Base-by-base conservation (phyloP, 2,329 filamentous ascomycete genomes). In the Akanthomyces muscarius region DNA sequence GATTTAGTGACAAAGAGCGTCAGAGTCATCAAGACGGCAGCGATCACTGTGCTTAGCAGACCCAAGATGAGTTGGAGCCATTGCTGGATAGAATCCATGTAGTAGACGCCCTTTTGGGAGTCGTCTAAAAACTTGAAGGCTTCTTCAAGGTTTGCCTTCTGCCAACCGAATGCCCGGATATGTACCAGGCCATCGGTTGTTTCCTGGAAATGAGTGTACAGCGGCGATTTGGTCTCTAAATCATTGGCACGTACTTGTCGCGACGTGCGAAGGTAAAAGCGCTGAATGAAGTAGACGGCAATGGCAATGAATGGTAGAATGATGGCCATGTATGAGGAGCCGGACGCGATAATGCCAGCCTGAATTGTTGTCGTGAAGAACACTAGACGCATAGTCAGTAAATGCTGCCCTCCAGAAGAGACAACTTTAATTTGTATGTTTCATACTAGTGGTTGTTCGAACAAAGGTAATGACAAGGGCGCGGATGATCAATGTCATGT, bases 141-240 rank as follows among this genome's bases (percentile, higher is more conserved):
- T 3, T 68, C 65, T 16, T 78, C 70, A 62, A 81, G 82, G 63
- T 76, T 77, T 25, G 76, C 66, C 42, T 77, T 4, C 16, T 58
- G 25, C 55, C 42, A 58, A 71, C 62, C 77, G 62, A 83, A 84
- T 1, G 82, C 80, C n/a, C 82, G 76, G 45, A 83, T 79, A 0
- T 79, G 81, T 0, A 73, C 65, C 1, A 82, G 63, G 0, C 80
- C 80, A 14, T 73, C 71, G 0, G 81, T 65, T 5, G 77, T 77
- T 62, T 83, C 81, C 25, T 74, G 70, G n/a, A 77, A 73, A 21
- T 69, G 68, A 0, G 70, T 71, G 52, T 74, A 74, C 0, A 76
- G 65, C 2, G 72, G 72, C 4, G 68, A 68, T 59, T 72, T 74
- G 1, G 70, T 68, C 64, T 76, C 74, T 2, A 76, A 68, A 30